Evolutionary conservation across 768 basidiomycete species (phyloP), one percentile per base, ranked within the genome.

Genomic region (Pleurotus cornucopiae): DNA sequence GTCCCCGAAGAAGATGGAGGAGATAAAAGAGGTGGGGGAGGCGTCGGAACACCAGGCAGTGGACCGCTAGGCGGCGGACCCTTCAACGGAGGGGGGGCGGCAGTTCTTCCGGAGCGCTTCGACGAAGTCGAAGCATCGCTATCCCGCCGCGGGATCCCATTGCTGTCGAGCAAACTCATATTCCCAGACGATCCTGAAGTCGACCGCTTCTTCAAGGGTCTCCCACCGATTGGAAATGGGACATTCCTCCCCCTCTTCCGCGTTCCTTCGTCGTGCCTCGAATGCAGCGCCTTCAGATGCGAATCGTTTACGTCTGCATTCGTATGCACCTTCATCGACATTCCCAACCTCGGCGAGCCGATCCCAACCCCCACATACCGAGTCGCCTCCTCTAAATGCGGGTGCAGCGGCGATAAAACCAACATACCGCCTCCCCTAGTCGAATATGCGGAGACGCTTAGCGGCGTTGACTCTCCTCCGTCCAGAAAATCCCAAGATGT

Each of bases 401-500:
- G 23, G 16, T 6, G 0, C n/a, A 39, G 18, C 39, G 51, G 21
- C 26, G n/a, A 26, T 3, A 37, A 13, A 18, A 53, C 51, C n/a
- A 41, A 39, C 12, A 49, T 34, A 34, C 30, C 30, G 30, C 30
- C 30, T 34, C 30, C 30, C 30, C 30, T 34, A 11, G 30, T 34
- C 30, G 30, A 34, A 3, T 34, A 34, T 6, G 48, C 48, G 13
- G 48, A 34, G 13, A n/a, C 6, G 26, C 37, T 34, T 4, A 18
- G 21, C 11, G 51, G 51, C 20, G 51, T 53, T 5, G 18, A 53
- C 39, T 53, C 51, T 21, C 20, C 41, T 34, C 48, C 48, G 18
- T 53, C 51, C 7, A 53, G 23, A 21, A 53, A 53, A 21, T 53
- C 51, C 51, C 51, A 53, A 18, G 51, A 53, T 20, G 51, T 53